phyloP scores from a whole-genome alignment of 352 stramenopile species.

The Pythium aquatile region DNA sequence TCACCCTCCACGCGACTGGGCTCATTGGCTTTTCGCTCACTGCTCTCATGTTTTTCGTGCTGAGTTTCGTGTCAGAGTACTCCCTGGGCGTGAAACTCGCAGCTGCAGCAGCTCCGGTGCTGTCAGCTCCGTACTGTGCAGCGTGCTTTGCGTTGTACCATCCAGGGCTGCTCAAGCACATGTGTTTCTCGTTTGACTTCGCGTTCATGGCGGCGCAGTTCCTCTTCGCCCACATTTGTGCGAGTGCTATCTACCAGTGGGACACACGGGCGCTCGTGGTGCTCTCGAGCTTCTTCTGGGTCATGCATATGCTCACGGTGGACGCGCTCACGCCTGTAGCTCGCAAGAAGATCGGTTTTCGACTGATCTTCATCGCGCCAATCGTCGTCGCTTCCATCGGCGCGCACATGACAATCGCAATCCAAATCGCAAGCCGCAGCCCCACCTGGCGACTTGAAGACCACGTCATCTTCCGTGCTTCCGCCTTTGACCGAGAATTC shows the following conservation, averaged over 20 bases:
- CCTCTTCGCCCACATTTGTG: constrained; percentile 15
- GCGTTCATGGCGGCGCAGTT: constrained; percentile 19
- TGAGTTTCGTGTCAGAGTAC: constrained; percentile 14
- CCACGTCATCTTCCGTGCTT: constrained; percentile 1
- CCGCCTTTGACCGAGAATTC: constrained; percentile 4
- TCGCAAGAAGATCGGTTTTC: constrained; percentile 17
- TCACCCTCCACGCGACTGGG: constrained; percentile 1
- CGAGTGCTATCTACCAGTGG: constrained; percentile 17
- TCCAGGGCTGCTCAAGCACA: constrained; percentile 8
- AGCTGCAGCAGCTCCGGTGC: constrained; percentile 2
- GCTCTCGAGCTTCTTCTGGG: constrained; percentile 15
- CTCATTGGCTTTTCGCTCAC: constrained; percentile 8
- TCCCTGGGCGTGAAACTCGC: neutral
- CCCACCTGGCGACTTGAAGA: constrained; percentile 11
- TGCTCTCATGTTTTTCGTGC: constrained; percentile 12
- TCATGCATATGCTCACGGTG: constrained; percentile 19
- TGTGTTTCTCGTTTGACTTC: constrained; percentile 25
- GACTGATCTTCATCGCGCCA: constrained; percentile 6
- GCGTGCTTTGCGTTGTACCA: constrained; percentile 19
- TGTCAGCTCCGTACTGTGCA: constrained; percentile 7
- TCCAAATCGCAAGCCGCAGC: constrained; percentile 1
- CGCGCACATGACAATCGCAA: constrained; percentile 10
- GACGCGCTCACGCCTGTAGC: constrained; percentile 19
- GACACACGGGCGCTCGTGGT: constrained; percentile 11
- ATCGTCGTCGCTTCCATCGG: constrained; percentile 6